Evolutionary conservation across 1,284 basidiomycete species (phyloP).

Genomic region (Kwoniella shivajii): DNA sequence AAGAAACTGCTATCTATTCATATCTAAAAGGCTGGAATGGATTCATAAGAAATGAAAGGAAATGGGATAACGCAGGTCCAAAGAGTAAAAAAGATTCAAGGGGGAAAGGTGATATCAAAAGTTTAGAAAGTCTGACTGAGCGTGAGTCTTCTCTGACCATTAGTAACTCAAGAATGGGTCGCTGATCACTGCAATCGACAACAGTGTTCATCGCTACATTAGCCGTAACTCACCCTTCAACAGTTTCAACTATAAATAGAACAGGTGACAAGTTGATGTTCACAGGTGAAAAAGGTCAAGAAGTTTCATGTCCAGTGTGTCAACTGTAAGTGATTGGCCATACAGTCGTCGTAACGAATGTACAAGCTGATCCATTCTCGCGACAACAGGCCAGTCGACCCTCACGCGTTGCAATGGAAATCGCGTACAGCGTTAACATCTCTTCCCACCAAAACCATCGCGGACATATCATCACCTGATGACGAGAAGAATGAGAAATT

Average conservation of each 20-base stretch:
- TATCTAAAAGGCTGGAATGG: conserved; percentile 27
- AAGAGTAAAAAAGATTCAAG: conserved; percentile 53
- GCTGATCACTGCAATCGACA: background rate
- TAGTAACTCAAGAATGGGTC: background rate
- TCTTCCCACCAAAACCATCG: conserved; percentile 49
- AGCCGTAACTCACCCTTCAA: conserved; percentile 82
- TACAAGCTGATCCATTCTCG: conserved; percentile 1
- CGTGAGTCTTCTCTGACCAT: conserved; percentile 56
- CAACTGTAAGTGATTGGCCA: conserved; percentile 61
- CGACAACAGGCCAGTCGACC: conserved; percentile 68
- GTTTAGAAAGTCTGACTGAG: conserved; percentile 71
- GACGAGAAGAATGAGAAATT: conserved; percentile 40
- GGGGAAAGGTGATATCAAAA: conserved; percentile 56
- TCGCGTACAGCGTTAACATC: conserved; percentile 69
- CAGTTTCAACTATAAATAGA: conserved; percentile 80
- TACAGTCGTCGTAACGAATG: background rate
- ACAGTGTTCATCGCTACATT: conserved; percentile 79
- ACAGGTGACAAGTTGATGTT: conserved; percentile 81
- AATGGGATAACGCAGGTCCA: conserved; percentile 62
- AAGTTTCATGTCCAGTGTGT: conserved; percentile 65
- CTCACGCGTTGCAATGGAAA: conserved; percentile 72
- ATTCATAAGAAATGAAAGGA: conserved; percentile 71
- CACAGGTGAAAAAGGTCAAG: conserved; percentile 59
- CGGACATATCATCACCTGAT: background rate
- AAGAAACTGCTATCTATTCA: conserved; percentile 63